Evolutionary conservation across 2,329 filamentous ascomycete genomes (phyloP).

Genomic region (Basipetospora chlamydospora): DNA sequence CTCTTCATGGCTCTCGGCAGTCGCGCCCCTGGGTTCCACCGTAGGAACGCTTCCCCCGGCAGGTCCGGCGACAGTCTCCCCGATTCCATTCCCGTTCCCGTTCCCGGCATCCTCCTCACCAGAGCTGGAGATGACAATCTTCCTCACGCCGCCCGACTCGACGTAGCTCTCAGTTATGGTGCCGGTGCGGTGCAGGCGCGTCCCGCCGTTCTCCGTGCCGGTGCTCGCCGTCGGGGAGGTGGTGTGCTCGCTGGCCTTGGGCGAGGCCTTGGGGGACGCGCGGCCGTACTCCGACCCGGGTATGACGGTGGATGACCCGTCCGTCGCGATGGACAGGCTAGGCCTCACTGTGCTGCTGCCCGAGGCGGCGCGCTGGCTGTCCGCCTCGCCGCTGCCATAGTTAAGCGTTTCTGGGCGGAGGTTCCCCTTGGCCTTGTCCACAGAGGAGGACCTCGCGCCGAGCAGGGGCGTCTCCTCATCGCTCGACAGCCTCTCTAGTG

Average conservation of each 20-base stretch:
- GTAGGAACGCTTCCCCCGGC: neutral
- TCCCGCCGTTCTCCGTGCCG: neutral
- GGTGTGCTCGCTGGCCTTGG: neutral
- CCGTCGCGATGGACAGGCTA: neutral
- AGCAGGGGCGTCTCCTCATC: constrained; percentile 17
- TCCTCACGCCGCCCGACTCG: constrained; percentile 58
- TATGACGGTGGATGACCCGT: too few species aligned
- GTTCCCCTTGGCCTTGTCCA: neutral
- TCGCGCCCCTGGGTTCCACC: neutral
- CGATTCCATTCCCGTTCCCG: neutral
- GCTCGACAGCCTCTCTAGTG: too few species aligned
- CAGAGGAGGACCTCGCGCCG: neutral
- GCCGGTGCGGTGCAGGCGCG: constrained; percentile 21
- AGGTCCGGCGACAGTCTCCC: too few species aligned
- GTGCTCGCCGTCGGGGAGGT: neutral
- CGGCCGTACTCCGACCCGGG: too few species aligned
- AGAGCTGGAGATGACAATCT: constrained; percentile 47
- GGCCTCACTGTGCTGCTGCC: neutral
- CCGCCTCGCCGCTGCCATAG: constrained; percentile 1
- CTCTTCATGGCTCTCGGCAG: too few species aligned
- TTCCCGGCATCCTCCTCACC: constrained; percentile 14
- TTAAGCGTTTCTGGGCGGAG: too few species aligned
- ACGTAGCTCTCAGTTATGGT: constrained; percentile 70
- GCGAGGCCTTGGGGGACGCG: neutral
- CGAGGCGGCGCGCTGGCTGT: neutral